Conservation (phyloP, 2,329 filamentous ascomycete species). For the Pyricularia sp. region DNA sequence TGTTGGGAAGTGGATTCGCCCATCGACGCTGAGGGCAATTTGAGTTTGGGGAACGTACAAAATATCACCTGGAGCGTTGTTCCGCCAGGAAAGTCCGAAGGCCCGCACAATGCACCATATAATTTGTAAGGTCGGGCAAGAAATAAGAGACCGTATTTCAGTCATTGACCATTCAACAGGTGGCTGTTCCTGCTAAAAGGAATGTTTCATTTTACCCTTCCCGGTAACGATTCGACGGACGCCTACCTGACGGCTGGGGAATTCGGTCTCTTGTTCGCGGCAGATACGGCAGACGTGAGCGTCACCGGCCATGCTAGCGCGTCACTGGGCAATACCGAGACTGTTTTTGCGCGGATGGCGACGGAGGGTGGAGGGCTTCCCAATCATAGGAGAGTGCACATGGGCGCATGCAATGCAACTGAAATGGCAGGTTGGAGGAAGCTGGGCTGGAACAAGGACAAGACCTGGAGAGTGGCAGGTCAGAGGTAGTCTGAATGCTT, state of each 20-base stretch:
- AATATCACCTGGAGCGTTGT: not conserved
- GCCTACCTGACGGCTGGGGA: not conserved
- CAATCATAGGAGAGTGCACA: not conserved
- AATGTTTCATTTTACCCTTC: not conserved
- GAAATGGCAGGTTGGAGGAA: not conserved
- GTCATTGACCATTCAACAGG: not conserved
- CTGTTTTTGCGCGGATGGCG: not conserved
- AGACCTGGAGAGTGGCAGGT: not conserved
- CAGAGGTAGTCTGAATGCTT: not conserved
- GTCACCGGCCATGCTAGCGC: not conserved
- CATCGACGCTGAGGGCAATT: not conserved
- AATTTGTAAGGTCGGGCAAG: not conserved
- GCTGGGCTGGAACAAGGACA: not conserved
- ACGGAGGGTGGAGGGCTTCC: not conserved
- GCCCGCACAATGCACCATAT: not conserved
- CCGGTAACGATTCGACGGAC: not conserved
- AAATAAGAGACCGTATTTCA: not conserved
- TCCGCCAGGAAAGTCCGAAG: not conserved
- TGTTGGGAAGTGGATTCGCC: constrained; percentile 27
- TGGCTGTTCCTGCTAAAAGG: not conserved
- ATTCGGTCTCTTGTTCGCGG: not conserved
- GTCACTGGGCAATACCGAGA: not conserved
- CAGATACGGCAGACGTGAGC: not conserved
- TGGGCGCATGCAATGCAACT: not conserved
- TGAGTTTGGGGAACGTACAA: not conserved